These are phyloP conservation scores for Saccharomyces hybrid DNA, from an alignment of 1,139 yeast genomes.

Conservation along the genomic window DNA sequence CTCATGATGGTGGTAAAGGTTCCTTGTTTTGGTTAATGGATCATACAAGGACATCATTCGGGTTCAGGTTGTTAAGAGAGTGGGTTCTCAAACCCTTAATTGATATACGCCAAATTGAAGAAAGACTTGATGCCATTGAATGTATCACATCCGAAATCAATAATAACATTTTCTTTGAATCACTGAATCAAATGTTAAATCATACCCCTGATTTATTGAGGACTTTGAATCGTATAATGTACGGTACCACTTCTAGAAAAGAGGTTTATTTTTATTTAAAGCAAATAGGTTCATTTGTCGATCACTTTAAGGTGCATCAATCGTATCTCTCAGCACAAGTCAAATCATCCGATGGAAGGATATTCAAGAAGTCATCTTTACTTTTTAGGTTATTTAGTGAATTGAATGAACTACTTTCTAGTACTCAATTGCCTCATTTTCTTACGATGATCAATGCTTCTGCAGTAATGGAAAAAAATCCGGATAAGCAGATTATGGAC, in stretches of 20 bases:
- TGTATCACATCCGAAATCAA: conserved; percentile 40
- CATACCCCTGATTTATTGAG: conserved; percentile 60
- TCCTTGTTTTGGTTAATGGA: conserved; percentile 73
- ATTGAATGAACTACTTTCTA: conserved; percentile 19
- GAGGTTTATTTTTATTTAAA: conserved; percentile 58
- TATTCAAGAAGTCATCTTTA: conserved; percentile 25
- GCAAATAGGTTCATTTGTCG: conserved; percentile 36
- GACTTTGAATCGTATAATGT: conserved; percentile 59
- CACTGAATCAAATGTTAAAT: conserved; percentile 35
- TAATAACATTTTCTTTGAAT: conserved; percentile 31
- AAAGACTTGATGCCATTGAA: conserved; percentile 56
- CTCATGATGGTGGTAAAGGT: conserved; percentile 52
- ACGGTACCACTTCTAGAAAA: conserved; percentile 54
- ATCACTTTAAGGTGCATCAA: conserved; percentile 29
- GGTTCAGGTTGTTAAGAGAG: conserved; percentile 52
- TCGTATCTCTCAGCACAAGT: conserved; percentile 21
- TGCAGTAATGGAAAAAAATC: conserved; percentile 47
- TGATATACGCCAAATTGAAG: conserved; percentile 33
- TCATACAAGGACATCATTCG: conserved; percentile 73
- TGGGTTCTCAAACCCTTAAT: conserved; percentile 77
- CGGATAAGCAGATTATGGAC: conserved; percentile 40
- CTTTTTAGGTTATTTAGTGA: conserved; percentile 31
- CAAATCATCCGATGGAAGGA: conserved; percentile 17
- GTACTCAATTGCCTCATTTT: conserved; percentile 27
- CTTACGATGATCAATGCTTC: conserved; percentile 50